Conservation (phyloP, 257 asterid species). For the Plantago elongata region DNA sequence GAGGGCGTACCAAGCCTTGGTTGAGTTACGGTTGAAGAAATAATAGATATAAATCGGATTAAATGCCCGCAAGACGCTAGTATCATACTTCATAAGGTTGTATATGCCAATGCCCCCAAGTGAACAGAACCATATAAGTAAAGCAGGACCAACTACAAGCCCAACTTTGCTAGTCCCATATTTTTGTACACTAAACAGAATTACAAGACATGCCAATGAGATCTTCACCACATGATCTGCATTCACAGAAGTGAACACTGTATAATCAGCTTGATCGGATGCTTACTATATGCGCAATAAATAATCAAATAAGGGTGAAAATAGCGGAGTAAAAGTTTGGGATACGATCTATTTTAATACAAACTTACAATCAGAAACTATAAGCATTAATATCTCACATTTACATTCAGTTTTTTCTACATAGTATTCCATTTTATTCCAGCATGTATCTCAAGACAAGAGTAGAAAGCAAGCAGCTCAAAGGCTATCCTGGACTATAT, state of each 20-base stretch:
- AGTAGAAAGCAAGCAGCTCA: too few species aligned
- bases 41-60: conserved; percentile 85
- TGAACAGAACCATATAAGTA: conserved; percentile 95
- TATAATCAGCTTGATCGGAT: conserved; percentile 17
- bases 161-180: conserved; percentile 98
- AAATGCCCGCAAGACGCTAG: conserved; percentile 71
- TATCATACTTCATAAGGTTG: conserved; percentile 83
- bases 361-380: conserved; percentile 13
- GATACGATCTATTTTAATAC: conserved; percentile 15
- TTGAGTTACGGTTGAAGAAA: conserved; percentile 72
- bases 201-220: conserved; percentile 75
- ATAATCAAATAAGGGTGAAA: not conserved
- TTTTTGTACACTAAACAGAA: conserved; percentile 89
- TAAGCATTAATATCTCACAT: conserved; percentile 10
- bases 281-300: conserved; percentile 12
- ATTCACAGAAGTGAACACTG: conserved; percentile 33
- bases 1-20: conserved; percentile 90
- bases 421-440: not conserved
- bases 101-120: conserved; percentile 90
- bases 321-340: conserved; percentile 10
- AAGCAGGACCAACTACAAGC: conserved; percentile 92
- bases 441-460: too few species aligned
- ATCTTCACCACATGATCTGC: conserved; percentile 95
- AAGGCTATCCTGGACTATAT: too few species aligned
- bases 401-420: conserved; percentile 13